Conservation (phyloP, 805 yeast genomes). For the Candida arabinofermentans region DNA sequence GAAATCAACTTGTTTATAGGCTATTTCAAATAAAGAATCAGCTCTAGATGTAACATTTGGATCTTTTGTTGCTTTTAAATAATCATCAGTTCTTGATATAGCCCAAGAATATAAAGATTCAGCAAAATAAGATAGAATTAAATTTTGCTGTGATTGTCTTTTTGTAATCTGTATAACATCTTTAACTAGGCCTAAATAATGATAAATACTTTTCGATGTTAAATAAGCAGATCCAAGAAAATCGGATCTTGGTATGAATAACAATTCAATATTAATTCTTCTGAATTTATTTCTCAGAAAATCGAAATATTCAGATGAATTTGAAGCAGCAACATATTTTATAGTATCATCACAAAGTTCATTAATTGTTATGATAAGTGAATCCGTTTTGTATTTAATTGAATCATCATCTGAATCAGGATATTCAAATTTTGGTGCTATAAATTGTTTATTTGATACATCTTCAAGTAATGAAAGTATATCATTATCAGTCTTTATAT, state of each 20-base stretch:
- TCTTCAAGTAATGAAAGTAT: conserved; percentile 18
- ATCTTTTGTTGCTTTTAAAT: conserved; percentile 23
- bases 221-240: conserved; percentile 41
- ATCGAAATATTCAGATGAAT: conserved; percentile 39
- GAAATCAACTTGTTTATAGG: conserved; percentile 28
- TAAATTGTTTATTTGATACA: conserved; percentile 9
- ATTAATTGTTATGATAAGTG: conserved; percentile 34
- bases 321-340: conserved; percentile 47
- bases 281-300: conserved; percentile 30
- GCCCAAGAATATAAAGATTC: conserved; percentile 48
- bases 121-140: conserved; percentile 43
- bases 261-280: conserved; percentile 30
- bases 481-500: conserved; percentile 23
- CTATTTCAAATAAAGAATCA: conserved; percentile 35
- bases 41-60: conserved; percentile 20
- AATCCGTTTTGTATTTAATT: conserved; percentile 7
- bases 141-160: conserved; percentile 42
- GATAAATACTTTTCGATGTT: conserved; percentile 32
- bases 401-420: conserved; percentile 1
- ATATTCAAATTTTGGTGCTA: conserved; percentile 14
- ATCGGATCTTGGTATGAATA: conserved; percentile 42
- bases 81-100: conserved; percentile 44
- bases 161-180: conserved; percentile 34
- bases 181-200: conserved; percentile 38
- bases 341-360: conserved; percentile 36